Evolutionary conservation across 768 basidiomycete genomes (phyloP).

Genomic region (Podaxis carcinomalis): DNA sequence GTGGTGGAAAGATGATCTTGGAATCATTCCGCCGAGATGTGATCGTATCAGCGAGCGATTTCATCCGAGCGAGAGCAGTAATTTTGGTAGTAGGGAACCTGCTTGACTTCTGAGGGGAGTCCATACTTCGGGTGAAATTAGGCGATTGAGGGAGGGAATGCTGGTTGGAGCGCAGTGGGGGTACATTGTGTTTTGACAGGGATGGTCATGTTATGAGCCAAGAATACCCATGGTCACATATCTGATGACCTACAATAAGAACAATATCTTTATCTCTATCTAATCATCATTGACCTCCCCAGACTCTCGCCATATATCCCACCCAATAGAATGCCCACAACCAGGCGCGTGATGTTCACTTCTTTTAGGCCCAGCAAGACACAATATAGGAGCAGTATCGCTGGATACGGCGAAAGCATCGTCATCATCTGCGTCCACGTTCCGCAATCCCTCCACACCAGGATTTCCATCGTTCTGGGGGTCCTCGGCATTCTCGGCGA

Average conservation of each 20-base stretch:
- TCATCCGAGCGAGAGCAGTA: slow-evolving; percentile 30
- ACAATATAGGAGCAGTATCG: slow-evolving; percentile 31
- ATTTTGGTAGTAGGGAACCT: slow-evolving; percentile 29
- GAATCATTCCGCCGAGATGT: slow-evolving; percentile 15
- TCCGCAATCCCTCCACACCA: slow-evolving; percentile 32
- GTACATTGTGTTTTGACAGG: not conserved
- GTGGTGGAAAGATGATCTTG: slow-evolving; percentile 36
- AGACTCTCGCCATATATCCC: slow-evolving; percentile 29
- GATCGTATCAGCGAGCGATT: slow-evolving; percentile 26
- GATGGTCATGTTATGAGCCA: not conserved
- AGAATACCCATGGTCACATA: not conserved
- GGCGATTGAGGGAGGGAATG: not conserved
- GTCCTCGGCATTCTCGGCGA: slow-evolving; percentile 23
- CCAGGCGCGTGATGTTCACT: slow-evolving; percentile 27
- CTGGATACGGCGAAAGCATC: slow-evolving; percentile 21
- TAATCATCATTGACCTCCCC: slow-evolving; percentile 9
- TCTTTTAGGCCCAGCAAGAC: slow-evolving; percentile 31
- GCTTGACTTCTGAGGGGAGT: not conserved
- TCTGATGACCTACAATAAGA: not conserved
- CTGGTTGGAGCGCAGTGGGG: not conserved
- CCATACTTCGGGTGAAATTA: not conserved
- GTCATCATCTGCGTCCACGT: slow-evolving; percentile 26
- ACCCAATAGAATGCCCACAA: slow-evolving; percentile 38
- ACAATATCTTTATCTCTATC: not conserved
- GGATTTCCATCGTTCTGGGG: slow-evolving; percentile 16